These are phyloP conservation scores for Rhododendron ovatum DNA, from an alignment of 148 eudicot genomes.

Conservation along the genomic window DNA sequence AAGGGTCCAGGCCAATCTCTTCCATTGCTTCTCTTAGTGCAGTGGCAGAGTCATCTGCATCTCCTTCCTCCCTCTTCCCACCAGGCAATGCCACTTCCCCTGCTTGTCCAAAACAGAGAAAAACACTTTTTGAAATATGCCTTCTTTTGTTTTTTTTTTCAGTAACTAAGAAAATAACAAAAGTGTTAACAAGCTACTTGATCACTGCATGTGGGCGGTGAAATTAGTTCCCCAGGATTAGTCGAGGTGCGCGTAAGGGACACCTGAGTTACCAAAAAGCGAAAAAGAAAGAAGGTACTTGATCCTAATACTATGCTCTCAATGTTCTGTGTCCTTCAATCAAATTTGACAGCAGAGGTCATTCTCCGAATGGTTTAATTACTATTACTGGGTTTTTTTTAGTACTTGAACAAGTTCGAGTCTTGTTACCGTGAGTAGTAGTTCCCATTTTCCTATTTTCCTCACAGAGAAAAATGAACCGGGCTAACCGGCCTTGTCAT, in stretches of 20 bases:
- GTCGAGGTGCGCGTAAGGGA: neutral
- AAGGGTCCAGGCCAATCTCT: constrained; percentile 33
- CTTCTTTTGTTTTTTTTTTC: neutral
- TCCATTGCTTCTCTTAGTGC: constrained; percentile 35
- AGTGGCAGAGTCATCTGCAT: constrained; percentile 27
- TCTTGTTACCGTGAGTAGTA: neutral
- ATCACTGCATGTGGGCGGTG: neutral
- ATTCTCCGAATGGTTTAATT: neutral
- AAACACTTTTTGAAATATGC: neutral
- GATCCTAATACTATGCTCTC: neutral
- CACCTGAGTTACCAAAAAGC: no score
- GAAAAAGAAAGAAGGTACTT: no score
- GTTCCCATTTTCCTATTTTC: neutral
- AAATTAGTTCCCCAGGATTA: no score
- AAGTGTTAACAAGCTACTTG: neutral
- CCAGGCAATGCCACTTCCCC: constrained; percentile 44
- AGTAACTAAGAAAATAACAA: neutral
- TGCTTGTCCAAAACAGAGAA: neutral
- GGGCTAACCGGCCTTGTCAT: no score
- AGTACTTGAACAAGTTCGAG: neutral
- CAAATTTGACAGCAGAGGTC: no score
- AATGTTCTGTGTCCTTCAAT: neutral
- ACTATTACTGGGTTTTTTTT: neutral
- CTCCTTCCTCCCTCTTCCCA: constrained; percentile 31
- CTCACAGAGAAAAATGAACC: neutral